Evolutionary conservation across 306 rosid species (phyloP), one percentile per base, ranked within the genome.

Genomic region (Malus sylvestris): DNA sequence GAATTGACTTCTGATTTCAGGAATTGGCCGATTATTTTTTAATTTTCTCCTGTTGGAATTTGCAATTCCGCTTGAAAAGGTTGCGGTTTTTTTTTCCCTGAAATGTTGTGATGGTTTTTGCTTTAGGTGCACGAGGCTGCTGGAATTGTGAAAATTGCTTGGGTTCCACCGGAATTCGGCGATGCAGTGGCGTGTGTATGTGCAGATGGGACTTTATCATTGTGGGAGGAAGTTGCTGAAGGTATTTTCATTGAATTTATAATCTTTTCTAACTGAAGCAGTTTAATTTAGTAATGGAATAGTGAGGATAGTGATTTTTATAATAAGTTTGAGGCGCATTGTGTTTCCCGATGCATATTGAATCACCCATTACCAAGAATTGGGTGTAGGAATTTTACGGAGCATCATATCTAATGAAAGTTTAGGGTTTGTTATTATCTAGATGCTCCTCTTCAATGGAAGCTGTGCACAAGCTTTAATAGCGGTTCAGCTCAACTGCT

Each of bases 81-180:
- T 33, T 11, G 27, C 1, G 3, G 40, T 35, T 35, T 38, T 38
- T 35, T 46, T 30, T 7, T n/a, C 3, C 30, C 5, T n/a, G 4
- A 30, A 40, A 33, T 19, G 10, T 22, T 8, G 45, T 25, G 15
- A 44, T 51, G 59, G 8, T 2, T 25, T 69, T 45, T 70, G 55
- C 58, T 75, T 60, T 79, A 92, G 99, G 87, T 84, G 33, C 85
- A 79, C 16, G 89, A 86, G 42, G 84, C 78, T 51, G 86, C 82
- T 74, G 86, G 82, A 57, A 80, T 91, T 60, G 80, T 81, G 23
- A 95, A 91, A 85, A 76, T 92, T 78, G 84, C 81, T 75, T 95
- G 99, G 99, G 79, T 87, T 74, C 97, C 97, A 49, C 93, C 97
- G 23, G 91, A 88, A 66, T 86, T 84, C 71, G 99, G 98, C 18